phyloP scores from a whole-genome alignment of 352 stramenopile species.

The Phytophthora agathidicida region DNA sequence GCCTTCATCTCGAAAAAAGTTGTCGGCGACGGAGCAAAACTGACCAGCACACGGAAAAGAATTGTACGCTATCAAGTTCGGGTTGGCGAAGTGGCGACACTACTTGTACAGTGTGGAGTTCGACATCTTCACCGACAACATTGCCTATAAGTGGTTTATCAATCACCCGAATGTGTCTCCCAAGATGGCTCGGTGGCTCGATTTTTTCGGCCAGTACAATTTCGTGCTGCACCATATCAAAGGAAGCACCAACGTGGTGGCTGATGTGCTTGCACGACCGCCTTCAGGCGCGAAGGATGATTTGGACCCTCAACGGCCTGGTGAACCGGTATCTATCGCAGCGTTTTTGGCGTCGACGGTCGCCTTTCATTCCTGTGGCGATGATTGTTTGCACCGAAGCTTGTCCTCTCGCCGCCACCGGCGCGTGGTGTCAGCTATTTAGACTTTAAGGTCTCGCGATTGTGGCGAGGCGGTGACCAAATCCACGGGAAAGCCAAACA shows the following conservation, averaged over 20 bases:
- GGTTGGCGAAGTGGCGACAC: not conserved
- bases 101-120: slow-evolving; percentile 9
- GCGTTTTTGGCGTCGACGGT: too few relatives aligned
- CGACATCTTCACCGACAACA: slow-evolving; percentile 12
- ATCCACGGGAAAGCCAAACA: too few relatives aligned
- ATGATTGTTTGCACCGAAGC: too few relatives aligned
- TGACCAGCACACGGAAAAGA: not conserved
- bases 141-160: slow-evolving; percentile 6
- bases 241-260: not conserved
- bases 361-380: too few relatives aligned
- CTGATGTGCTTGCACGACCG: too few relatives aligned
- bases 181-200: slow-evolving; percentile 1
- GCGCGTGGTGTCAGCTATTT: too few relatives aligned
- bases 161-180: not conserved
- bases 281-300: too few relatives aligned
- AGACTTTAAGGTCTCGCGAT: too few relatives aligned
- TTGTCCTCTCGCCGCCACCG: too few relatives aligned
- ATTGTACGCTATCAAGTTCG: not conserved
- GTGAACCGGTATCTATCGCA: too few relatives aligned
- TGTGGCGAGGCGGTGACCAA: too few relatives aligned
- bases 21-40: not conserved
- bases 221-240: slow-evolving; percentile 12
- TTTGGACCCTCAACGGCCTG: too few relatives aligned
- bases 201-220: slow-evolving; percentile 4
- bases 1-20: not conserved